phyloP scores from a whole-genome alignment of 805 yeast genomes.

The Candida krabiensis region DNA sequence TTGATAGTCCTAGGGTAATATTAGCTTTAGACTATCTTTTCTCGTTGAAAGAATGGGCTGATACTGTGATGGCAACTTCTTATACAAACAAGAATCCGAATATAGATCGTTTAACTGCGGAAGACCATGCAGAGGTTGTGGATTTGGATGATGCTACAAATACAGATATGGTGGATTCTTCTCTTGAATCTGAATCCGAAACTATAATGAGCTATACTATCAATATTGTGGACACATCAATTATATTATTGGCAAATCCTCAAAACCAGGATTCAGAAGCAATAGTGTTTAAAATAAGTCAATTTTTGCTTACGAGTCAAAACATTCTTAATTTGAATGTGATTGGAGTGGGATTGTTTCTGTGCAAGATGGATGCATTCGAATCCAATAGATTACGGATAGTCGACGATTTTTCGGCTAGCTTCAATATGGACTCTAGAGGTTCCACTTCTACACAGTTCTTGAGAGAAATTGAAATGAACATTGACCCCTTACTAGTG shows the following conservation, averaged over 20 bases:
- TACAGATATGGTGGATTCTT: slow-evolving; percentile 7
- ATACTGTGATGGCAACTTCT: slow-evolving; percentile 41
- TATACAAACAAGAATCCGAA: slow-evolving; percentile 3
- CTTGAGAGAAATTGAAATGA: slow-evolving; percentile 63
- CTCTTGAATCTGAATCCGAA: slow-evolving; percentile 10
- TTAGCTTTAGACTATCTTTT: slow-evolving; percentile 84
- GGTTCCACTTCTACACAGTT: slow-evolving; percentile 59
- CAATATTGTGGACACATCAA: slow-evolving; percentile 73
- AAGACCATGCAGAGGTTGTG: no score
- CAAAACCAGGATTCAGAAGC: slow-evolving; percentile 73
- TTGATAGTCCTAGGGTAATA: slow-evolving; percentile 79
- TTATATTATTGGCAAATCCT: slow-evolving; percentile 81
- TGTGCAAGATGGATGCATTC: slow-evolving; percentile 69
- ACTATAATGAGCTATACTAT: slow-evolving; percentile 50
- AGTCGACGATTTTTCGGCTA: slow-evolving; percentile 84
- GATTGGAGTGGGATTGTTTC: slow-evolving; percentile 81
- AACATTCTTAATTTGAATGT: slow-evolving; percentile 65
- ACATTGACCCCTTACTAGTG: slow-evolving; percentile 77
- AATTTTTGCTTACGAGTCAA: slow-evolving; percentile 67
- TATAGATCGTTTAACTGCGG: background rate
- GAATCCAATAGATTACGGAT: slow-evolving; percentile 67
- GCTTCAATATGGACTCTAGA: slow-evolving; percentile 69
- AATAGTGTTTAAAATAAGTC: slow-evolving; percentile 84
- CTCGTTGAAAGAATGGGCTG: slow-evolving; percentile 67
- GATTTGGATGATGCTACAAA: slow-evolving; percentile 12